phyloP scores from a whole-genome alignment of 2,329 filamentous ascomycete genomes.

The Fusarium begoniae region DNA sequence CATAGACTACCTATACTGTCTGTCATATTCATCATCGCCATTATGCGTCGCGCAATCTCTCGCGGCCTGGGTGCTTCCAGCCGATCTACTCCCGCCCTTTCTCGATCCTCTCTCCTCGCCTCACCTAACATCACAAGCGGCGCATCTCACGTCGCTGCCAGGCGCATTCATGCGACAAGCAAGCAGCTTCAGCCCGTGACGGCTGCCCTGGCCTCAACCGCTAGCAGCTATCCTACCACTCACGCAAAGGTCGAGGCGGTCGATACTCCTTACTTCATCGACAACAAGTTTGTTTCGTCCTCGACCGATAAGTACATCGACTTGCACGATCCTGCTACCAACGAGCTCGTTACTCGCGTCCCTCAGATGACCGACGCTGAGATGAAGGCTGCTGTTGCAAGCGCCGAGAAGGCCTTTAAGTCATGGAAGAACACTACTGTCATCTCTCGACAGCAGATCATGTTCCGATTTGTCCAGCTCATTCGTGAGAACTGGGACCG shows the following conservation, averaged over 20 bases:
- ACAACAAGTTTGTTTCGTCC: conserved; percentile 80
- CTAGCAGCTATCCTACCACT: conserved; percentile 71
- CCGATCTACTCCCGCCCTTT: conserved; percentile 42
- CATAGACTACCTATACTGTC: neutral
- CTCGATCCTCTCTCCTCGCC: conserved; percentile 45
- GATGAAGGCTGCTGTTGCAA: conserved; percentile 77
- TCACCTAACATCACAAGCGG: conserved; percentile 50
- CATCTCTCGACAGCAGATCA: conserved; percentile 80
- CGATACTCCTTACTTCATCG: conserved; percentile 81
- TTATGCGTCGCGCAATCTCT: conserved; percentile 59
- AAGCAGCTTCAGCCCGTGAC: conserved; percentile 61
- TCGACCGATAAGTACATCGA: conserved; percentile 78
- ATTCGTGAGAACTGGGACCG: conserved; percentile 88
- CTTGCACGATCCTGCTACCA: conserved; percentile 83
- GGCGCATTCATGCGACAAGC: conserved; percentile 67
- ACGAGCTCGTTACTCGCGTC: conserved; percentile 84
- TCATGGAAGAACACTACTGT: conserved; percentile 78
- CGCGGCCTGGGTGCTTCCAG: conserved; percentile 50
- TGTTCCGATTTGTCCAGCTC: conserved; percentile 85
- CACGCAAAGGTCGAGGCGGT: conserved; percentile 76
- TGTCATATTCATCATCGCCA: conserved; percentile 19
- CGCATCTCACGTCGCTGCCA: conserved; percentile 52
- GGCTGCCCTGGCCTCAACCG: conserved; percentile 62
- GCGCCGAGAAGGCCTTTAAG: conserved; percentile 79
- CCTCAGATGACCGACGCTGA: conserved; percentile 83